These are phyloP conservation scores for Citrullus amarus DNA, from an alignment of 306 rosid species.

Conservation along the genomic window DNA sequence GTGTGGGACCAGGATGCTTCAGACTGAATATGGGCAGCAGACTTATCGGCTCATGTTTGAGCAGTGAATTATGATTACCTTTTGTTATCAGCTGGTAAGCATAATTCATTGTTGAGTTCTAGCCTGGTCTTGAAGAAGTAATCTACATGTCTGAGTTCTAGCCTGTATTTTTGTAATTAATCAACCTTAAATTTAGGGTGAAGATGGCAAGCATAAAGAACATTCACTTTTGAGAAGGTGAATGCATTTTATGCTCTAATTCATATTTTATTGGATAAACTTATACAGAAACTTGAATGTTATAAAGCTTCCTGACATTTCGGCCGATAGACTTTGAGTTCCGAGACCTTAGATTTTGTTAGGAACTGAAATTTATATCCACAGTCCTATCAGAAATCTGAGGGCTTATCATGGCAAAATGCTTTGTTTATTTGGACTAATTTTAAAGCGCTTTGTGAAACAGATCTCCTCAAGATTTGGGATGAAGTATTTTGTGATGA, in stretches of 20 bases:
- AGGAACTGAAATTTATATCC: neutral
- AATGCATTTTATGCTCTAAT: neutral
- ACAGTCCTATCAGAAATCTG: neutral
- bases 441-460: slow-evolving; percentile 11
- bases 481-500: slow-evolving; percentile 54
- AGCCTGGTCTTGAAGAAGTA: neutral
- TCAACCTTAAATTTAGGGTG: neutral
- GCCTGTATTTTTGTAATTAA: neutral
- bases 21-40: neutral
- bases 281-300: neutral
- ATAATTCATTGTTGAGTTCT: no score
- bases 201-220: neutral
- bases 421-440: neutral
- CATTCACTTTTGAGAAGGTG: neutral
- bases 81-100: neutral
- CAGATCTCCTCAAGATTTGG: slow-evolving; percentile 74
- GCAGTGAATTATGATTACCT: neutral
- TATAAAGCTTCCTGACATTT: neutral
- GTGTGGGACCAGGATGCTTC: neutral
- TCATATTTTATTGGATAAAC: neutral
- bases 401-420: neutral
- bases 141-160: neutral
- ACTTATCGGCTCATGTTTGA: neutral
- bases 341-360: neutral
- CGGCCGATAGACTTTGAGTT: neutral